Evolutionary conservation across 495 filamentous ascomycete species (phyloP).

Genomic region (Haplographium delicatum): DNA sequence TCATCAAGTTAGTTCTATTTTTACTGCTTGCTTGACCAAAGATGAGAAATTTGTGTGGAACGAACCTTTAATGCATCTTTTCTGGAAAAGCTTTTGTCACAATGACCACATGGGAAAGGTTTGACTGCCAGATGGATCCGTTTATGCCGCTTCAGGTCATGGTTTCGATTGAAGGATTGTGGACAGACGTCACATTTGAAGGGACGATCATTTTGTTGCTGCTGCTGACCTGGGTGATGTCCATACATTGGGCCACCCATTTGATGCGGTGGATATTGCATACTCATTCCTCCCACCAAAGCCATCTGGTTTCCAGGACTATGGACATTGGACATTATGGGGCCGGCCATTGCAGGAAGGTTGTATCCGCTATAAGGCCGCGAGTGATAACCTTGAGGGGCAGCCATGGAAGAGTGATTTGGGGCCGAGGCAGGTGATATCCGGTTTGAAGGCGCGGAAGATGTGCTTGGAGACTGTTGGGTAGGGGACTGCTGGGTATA

Average conservation of each 20-base stretch:
- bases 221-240: slow-evolving; percentile 39
- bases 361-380: slow-evolving; percentile 53
- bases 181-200: slow-evolving; percentile 93
- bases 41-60: slow-evolving; percentile 13
- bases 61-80: slow-evolving; percentile 95
- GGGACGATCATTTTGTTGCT: slow-evolving; percentile 67
- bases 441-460: slow-evolving; percentile 44
- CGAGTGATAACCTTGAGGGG: slow-evolving; percentile 34
- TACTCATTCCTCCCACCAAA: slow-evolving; percentile 59
- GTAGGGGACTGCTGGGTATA: slow-evolving; percentile 53
- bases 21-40: slow-evolving; percentile 7
- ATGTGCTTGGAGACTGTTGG: slow-evolving; percentile 55
- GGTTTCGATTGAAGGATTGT: slow-evolving; percentile 93
- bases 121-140: slow-evolving; percentile 93
- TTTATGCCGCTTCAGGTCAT: slow-evolving; percentile 94
- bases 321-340: slow-evolving; percentile 70
- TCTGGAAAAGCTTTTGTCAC: slow-evolving; percentile 94
- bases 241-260: slow-evolving; percentile 26
- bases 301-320: slow-evolving; percentile 64
- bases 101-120: slow-evolving; percentile 86
- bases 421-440: slow-evolving; percentile 51
- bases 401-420: slow-evolving; percentile 40
- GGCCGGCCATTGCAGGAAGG: slow-evolving; percentile 56
- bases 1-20: slow-evolving; percentile 27
- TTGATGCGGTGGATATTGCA: slow-evolving; percentile 31